A percentile compares a stretch with the other conserved stretches of the same genome.
Conservation (phyloP, 2,329 filamentous ascomycete genomes). For the Pseudogymnoascus pannorum region DNA sequence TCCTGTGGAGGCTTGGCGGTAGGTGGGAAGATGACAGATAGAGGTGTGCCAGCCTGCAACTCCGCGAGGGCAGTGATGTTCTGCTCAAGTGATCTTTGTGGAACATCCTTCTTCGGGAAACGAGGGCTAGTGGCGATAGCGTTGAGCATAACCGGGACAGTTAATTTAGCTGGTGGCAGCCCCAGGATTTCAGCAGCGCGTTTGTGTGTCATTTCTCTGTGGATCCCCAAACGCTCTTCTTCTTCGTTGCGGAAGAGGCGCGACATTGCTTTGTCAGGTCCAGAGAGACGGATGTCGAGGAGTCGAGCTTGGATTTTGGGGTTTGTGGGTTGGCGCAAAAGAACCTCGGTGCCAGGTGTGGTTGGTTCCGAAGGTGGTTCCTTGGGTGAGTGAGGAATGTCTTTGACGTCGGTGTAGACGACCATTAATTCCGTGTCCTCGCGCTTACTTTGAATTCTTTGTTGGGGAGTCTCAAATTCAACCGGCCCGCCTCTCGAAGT, state of each 20-base stretch:
- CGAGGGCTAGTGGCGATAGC: neutral
- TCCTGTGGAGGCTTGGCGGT: no score
- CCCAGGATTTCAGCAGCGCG: neutral
- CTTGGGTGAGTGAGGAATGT: slow-evolving; percentile 29
- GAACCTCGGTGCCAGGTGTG: slow-evolving; percentile 10
- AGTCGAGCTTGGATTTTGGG: slow-evolving; percentile 25
- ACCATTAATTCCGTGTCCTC: slow-evolving; percentile 54
- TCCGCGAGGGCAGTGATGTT: neutral
- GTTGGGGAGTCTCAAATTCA: slow-evolving; percentile 46
- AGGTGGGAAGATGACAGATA: neutral
- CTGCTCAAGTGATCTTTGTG: neutral
- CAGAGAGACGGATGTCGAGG: slow-evolving; percentile 25
- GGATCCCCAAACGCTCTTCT: slow-evolving; percentile 14
- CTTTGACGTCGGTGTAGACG: slow-evolving; percentile 27
- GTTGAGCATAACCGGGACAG: neutral
- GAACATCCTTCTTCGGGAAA: neutral
- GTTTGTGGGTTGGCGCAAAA: slow-evolving; percentile 20
- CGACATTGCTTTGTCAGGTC: slow-evolving; percentile 22
- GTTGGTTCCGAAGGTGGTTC: slow-evolving; percentile 20
- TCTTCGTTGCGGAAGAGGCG: slow-evolving; percentile 16
- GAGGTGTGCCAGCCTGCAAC: neutral
- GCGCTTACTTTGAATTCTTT: slow-evolving; percentile 47
- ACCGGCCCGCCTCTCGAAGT: slow-evolving; percentile 47
- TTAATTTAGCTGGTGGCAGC: neutral
- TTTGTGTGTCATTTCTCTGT: neutral